These are phyloP conservation scores for Iris pallida DNA, from an alignment of 116 monocot species.

Conservation along the genomic window DNA sequence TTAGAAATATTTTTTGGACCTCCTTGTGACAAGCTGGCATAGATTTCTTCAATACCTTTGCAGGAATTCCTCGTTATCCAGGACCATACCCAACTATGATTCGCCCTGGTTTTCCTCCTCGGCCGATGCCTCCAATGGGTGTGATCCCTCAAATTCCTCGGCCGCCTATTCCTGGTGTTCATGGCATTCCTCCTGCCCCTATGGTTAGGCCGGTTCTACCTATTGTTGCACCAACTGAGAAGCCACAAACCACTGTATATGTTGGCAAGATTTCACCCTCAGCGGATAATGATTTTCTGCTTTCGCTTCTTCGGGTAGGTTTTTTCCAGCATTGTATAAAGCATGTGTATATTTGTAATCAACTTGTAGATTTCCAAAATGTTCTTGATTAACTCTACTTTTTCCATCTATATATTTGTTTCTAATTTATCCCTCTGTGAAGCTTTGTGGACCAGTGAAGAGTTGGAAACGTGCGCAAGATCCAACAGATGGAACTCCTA, in stretches of 20 bases:
- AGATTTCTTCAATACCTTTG: constrained; percentile 42
- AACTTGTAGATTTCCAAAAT: background rate
- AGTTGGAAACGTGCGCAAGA: constrained; percentile 82
- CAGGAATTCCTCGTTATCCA: constrained; percentile 82
- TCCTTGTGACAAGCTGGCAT: constrained; percentile 49
- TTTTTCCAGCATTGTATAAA: background rate
- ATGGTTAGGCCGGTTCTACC: constrained; percentile 64
- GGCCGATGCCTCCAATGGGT: constrained; percentile 53
- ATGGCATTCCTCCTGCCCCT: constrained; percentile 50
- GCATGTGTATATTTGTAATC: background rate
- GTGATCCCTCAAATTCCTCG: constrained; percentile 45
- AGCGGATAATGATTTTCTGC: constrained; percentile 66
- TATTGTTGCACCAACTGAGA: constrained; percentile 68
- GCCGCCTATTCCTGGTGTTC: constrained; percentile 54
- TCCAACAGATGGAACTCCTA: constrained; percentile 59
- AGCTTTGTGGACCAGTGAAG: constrained; percentile 88
- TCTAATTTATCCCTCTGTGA: constrained; percentile 4
- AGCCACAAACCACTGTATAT: constrained; percentile 96
- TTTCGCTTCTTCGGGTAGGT: constrained; percentile 53
- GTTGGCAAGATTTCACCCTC: constrained; percentile 78
- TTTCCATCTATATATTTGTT: background rate
- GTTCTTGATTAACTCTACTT: background rate
- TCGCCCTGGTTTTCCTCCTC: constrained; percentile 70
- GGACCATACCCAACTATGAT: constrained; percentile 48
- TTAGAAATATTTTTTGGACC: background rate